These are phyloP conservation scores for Nakazawaea ishiwadae DNA, from an alignment of 805 yeast genomes.

Conservation along the genomic window DNA sequence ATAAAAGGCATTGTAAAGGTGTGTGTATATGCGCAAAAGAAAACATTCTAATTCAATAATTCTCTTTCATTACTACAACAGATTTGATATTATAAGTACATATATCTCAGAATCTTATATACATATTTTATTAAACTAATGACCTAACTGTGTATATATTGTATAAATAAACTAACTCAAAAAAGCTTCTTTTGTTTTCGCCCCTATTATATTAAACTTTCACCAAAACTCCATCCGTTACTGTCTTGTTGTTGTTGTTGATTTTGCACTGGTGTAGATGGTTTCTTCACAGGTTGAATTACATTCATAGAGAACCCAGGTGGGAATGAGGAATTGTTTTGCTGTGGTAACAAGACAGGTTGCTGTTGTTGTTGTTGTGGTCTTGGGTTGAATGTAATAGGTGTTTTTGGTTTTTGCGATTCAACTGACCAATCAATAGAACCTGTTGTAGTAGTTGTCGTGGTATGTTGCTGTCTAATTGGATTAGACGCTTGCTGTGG, in stretches of 20 bases:
- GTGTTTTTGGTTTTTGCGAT: background rate
- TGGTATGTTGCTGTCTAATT: background rate
- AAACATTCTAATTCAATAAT: too few relatives aligned
- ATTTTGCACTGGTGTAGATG: background rate
- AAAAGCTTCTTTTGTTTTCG: too few relatives aligned
- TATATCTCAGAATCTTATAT: too few relatives aligned
- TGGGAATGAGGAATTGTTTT: background rate
- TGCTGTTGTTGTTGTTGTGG: background rate
- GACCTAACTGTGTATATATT: too few relatives aligned
- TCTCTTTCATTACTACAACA: too few relatives aligned
- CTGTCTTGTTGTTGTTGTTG: background rate
- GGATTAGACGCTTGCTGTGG: background rate
- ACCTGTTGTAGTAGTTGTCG: background rate
- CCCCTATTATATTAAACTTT: conserved; percentile 6
- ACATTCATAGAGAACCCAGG: conserved; percentile 12
- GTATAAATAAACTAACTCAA: too few relatives aligned
- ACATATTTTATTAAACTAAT: too few relatives aligned
- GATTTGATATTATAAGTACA: too few relatives aligned
- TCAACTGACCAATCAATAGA: conserved; percentile 5
- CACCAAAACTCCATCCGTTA: conserved; percentile 1
- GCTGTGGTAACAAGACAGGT: background rate
- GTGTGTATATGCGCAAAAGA: too few relatives aligned
- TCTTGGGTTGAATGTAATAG: background rate
- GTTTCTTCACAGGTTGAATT: conserved; percentile 10
- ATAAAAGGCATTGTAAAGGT: too few relatives aligned